Conservation (phyloP, 2,329 filamentous ascomycete species). For the Epichloe brachyelytri region DNA sequence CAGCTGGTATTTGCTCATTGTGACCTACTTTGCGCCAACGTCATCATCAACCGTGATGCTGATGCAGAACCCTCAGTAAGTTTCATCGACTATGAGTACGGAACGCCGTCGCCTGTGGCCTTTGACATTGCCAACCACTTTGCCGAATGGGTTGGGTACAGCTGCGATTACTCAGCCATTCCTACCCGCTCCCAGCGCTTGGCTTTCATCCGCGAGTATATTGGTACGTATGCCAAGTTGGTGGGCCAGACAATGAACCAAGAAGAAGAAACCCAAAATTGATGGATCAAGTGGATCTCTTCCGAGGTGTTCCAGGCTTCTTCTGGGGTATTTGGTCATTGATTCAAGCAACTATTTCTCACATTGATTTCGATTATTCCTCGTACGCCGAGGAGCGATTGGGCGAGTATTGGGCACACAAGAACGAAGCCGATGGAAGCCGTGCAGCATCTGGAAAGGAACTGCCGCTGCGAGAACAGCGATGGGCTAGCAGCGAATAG, state of each 20-base stretch:
- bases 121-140: conserved; percentile 98
- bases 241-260: conserved; percentile 32
- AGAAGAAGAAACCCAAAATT: conserved; percentile 54
- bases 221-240: conserved; percentile 55
- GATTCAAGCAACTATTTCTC: conserved; percentile 86
- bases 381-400: conserved; percentile 77
- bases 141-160: conserved; percentile 94
- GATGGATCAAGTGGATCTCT: conserved; percentile 70
- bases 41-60: conserved; percentile 56
- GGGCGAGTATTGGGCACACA: conserved; percentile 89
- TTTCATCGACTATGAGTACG: conserved; percentile 99
- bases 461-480: conserved; percentile 60
- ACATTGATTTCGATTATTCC: conserved; percentile 95
- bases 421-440: conserved; percentile 55
- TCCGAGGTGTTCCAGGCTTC: conserved; percentile 81
- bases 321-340: conserved; percentile 89
- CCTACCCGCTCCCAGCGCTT: conserved; percentile 66
- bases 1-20: conserved; percentile 88
- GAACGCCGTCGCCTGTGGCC: conserved; percentile 81
- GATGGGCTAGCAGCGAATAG: conserved; percentile 48
- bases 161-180: conserved; percentile 77
- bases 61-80: conserved; percentile 31
- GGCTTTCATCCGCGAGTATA: conserved; percentile 74
- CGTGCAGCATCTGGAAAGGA: conserved; percentile 40
- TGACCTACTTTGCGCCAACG: conserved; percentile 90